A percentile compares a stretch with the other conserved stretches of the same genome.
phyloP scores from a whole-genome alignment of 208 protist species.

The Trypanosoma congolense region DNA sequence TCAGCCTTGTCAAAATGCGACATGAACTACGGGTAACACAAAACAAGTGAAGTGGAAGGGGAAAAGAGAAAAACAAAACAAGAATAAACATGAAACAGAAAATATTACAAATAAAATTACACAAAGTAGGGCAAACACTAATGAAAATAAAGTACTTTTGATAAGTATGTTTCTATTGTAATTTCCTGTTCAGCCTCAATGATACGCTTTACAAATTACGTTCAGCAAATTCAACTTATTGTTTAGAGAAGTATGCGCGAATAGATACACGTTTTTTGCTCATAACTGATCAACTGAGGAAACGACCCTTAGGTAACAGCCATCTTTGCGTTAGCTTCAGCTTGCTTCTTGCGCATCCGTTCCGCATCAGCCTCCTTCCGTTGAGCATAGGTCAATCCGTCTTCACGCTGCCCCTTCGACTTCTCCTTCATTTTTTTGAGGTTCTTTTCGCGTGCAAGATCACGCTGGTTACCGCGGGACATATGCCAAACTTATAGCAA shows the following conservation, averaged over 20 bases:
- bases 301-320: slow-evolving; percentile 1
- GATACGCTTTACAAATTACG: too few relatives aligned
- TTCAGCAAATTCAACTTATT: too few relatives aligned
- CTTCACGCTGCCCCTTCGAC: slow-evolving; percentile 59
- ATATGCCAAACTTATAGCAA: slow-evolving; percentile 24
- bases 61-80: slow-evolving; percentile 6
- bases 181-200: too few relatives aligned
- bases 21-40: slow-evolving; percentile 28
- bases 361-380: slow-evolving; percentile 85
- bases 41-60: slow-evolving; percentile 12
- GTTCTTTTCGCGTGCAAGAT: slow-evolving; percentile 86
- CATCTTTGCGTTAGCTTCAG: slow-evolving; percentile 43
- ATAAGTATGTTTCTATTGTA: too few relatives aligned
- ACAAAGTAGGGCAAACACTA: too few relatives aligned
- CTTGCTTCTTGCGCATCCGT: slow-evolving; percentile 85
- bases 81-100: too few relatives aligned
- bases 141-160: too few relatives aligned
- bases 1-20: slow-evolving; percentile 81
- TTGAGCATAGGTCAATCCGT: slow-evolving; percentile 56
- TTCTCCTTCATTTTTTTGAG: slow-evolving; percentile 77
- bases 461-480: slow-evolving; percentile 87
- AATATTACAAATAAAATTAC: too few relatives aligned
- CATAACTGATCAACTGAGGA: not conserved
- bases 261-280: too few relatives aligned
- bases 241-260: too few relatives aligned